These are phyloP conservation scores for Scenedesmus sp. DNA, from an alignment of 163 green algal species.

Conservation along the genomic window DNA sequence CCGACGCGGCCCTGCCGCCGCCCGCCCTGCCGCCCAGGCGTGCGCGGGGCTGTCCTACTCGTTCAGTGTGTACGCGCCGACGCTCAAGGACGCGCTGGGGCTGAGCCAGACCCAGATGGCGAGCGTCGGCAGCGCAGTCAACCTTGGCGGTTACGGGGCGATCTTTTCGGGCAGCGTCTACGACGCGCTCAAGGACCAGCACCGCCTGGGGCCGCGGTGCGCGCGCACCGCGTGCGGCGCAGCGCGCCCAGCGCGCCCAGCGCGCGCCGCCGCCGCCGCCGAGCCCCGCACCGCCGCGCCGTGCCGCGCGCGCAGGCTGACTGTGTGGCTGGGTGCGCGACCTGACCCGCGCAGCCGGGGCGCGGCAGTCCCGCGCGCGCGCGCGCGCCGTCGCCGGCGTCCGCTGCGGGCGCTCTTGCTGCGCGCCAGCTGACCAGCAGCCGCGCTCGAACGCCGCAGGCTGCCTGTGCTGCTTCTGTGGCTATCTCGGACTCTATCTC, in stretches of 20 bases:
- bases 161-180: constrained; percentile 51
- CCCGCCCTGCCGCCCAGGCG: constrained; percentile 14
- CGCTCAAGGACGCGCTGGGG: constrained; percentile 36
- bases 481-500: constrained; percentile 53
- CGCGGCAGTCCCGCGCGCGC: too few relatives aligned
- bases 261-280: neutral
- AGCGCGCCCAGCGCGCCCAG: neutral
- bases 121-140: constrained; percentile 46
- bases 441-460: too few relatives aligned
- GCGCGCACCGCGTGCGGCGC: neutral
- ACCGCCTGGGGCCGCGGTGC: constrained; percentile 47
- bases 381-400: too few relatives aligned
- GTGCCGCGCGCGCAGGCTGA: constrained; percentile 43
- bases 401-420: too few relatives aligned
- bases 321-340: constrained; percentile 50
- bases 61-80: constrained; percentile 52
- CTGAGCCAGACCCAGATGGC: constrained; percentile 43
- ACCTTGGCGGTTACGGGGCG: constrained; percentile 58
- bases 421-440: too few relatives aligned
- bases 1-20: neutral
- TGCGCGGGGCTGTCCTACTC: constrained; percentile 50
- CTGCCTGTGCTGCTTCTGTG: constrained; percentile 36
- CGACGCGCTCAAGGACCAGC: constrained; percentile 47
- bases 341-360: too few relatives aligned
- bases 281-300: neutral